Evolutionary conservation across 768 basidiomycete genomes (phyloP), one percentile per base, ranked within the genome.

Genomic region (Rhodotorula paludigena): DNA sequence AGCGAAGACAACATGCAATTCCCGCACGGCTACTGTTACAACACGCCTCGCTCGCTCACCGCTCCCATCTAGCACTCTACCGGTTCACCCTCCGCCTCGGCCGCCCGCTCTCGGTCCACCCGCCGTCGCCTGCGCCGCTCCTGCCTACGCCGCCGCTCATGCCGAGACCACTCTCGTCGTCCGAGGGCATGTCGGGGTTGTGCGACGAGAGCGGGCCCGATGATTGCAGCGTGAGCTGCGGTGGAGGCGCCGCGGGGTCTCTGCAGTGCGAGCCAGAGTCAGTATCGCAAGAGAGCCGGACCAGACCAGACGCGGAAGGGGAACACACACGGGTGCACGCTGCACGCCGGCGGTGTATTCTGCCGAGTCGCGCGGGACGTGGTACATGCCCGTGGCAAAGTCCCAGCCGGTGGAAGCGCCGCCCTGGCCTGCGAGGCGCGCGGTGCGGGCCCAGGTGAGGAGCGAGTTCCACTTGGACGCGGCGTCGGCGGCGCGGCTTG

Each of bases 311-410:
- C 12, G 7, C 25, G 16, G 53, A 3, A 10, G 7, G 35, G 2
- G 49, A 15, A 36, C 54, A 23, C n/a, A 36, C 49, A 28, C 5
- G 2, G 25, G 25, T 8, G 38, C 36, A 16, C 54, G 38, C 2
- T 36, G 15, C n/a, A 55, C 54, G 54, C 35, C 35, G 23, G 54
- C 54, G 9, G 54, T 55, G 25, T n/a, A 55, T 5, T 36, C 36
- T 2, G 54, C 38, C 54, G 54, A 55, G 15, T 55, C 33, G 11
- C 54, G 36, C 1, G 54, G 38, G n/a, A 55, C 54, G n/a, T 55
- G 54, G 25, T 55, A 55, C 54, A 55, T 55, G 33, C 54, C 54
- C 14, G 54, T 55, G 3, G 12, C 54, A n/a, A 55, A 55, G 25
- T 55, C 54, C 54, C 54, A 55, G 4, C 54, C 54, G 0, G 33